These are phyloP conservation scores for Phanerodontia chrysosporium DNA, from an alignment of 768 basidiomycete genomes.

Conservation along the genomic window DNA sequence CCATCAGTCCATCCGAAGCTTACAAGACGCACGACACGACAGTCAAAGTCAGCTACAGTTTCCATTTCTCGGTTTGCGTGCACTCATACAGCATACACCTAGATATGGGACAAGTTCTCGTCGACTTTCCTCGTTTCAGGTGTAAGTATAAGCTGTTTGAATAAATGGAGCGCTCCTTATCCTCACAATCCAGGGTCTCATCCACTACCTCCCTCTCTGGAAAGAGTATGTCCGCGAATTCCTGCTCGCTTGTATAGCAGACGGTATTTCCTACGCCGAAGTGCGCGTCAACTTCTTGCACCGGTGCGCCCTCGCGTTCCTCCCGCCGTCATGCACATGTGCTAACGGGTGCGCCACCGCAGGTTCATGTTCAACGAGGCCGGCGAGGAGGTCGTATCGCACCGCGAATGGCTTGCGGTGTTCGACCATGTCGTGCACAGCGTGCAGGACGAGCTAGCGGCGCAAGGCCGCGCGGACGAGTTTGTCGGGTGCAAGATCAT, in stretches of 20 bases:
- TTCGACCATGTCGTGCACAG: conserved; percentile 50
- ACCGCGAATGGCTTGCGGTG: conserved; percentile 53
- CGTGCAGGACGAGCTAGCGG: conserved; percentile 47
- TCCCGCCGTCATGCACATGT: not conserved
- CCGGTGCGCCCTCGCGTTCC: conserved; percentile 35
- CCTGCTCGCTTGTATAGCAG: conserved; percentile 56
- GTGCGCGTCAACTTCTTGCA: conserved; percentile 59
- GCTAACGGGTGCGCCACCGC: not conserved
- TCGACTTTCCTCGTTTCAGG: conserved; percentile 46
- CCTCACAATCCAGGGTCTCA: conserved; percentile 27
- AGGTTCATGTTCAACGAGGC: conserved; percentile 46
- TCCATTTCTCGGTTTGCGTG: not conserved
- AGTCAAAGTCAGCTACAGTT: conserved; percentile 42
- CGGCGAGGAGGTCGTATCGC: conserved; percentile 53
- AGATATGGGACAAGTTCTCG: conserved; percentile 78
- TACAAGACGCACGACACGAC: conserved; percentile 72
- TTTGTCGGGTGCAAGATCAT: conserved; percentile 75
- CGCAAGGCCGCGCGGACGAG: conserved; percentile 50
- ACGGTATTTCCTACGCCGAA: conserved; percentile 72
- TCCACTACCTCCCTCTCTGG: conserved; percentile 55
- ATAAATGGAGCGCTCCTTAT: not conserved
- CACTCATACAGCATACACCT: not conserved
- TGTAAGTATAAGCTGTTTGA: conserved; percentile 30
- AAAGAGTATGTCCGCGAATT: conserved; percentile 58
- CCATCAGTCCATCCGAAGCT: conserved; percentile 67